These are phyloP conservation scores for Coix lacrymajobi DNA, from an alignment of 176 grass and related monocot species.

Conservation along the genomic window DNA sequence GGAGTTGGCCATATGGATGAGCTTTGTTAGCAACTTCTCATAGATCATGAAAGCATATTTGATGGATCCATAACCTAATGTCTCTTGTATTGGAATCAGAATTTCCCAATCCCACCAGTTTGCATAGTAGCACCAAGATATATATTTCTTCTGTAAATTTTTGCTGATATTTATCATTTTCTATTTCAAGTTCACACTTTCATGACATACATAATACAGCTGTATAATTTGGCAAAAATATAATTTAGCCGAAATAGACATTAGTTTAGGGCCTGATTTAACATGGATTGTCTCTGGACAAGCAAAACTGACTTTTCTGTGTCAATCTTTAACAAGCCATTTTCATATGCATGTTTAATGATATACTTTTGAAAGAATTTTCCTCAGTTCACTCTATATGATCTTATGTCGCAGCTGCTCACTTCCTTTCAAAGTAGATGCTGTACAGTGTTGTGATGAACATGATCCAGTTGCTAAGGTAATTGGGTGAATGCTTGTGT, in stretches of 20 bases:
- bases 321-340: not conserved
- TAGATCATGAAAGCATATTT: constrained; percentile 9
- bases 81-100: not conserved
- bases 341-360: not conserved
- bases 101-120: not conserved
- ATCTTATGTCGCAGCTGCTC: constrained; percentile 60
- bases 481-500: constrained; percentile 24
- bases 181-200: not conserved
- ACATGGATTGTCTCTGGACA: not conserved
- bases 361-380: not conserved
- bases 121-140: not conserved
- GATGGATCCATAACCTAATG: not conserved
- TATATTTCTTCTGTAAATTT: not conserved
- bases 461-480: constrained; percentile 90
- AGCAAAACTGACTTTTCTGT: not conserved
- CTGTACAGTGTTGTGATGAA: constrained; percentile 69
- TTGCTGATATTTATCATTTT: not conserved
- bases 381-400: constrained; percentile 8
- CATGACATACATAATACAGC: constrained; percentile 3
- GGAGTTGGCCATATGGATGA: not conserved
- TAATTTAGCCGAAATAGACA: not conserved
- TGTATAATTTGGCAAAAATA: not conserved
- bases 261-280: not conserved
- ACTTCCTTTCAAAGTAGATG: constrained; percentile 91
- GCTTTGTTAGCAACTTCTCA: not conserved